These are phyloP conservation scores for Chalciporus chontae DNA, from an alignment of 768 basidiomycete genomes.

Conservation along the genomic window DNA sequence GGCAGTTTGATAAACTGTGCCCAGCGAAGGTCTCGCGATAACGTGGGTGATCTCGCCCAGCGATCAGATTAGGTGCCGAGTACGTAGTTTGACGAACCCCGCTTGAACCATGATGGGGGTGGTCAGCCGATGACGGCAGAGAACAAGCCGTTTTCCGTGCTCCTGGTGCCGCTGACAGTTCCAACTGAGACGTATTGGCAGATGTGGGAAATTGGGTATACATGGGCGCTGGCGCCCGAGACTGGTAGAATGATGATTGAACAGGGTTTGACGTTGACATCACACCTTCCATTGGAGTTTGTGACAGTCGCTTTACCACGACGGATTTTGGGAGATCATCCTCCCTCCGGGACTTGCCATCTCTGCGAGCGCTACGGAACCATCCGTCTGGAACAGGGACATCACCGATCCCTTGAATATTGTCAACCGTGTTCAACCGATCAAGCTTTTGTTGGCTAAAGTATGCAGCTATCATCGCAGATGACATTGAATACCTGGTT, in stretches of 20 bases:
- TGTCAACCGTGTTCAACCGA: slow-evolving; percentile 67
- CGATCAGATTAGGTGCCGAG: slow-evolving; percentile 28
- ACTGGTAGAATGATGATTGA: slow-evolving; percentile 20
- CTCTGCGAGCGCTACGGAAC: slow-evolving; percentile 75
- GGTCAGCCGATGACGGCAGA: slow-evolving; percentile 27
- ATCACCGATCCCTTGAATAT: slow-evolving; percentile 62
- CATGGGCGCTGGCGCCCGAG: slow-evolving; percentile 19
- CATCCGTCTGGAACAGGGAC: slow-evolving; percentile 68
- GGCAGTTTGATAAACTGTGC: slow-evolving; percentile 24
- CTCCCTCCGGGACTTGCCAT: slow-evolving; percentile 44
- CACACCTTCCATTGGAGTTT: slow-evolving; percentile 31
- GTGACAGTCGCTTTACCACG: slow-evolving; percentile 36
- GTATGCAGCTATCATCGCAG: slow-evolving; percentile 60
- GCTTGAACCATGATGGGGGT: slow-evolving; percentile 18
- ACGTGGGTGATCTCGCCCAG: slow-evolving; percentile 17
- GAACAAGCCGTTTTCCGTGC: slow-evolving; percentile 29
- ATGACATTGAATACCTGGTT: slow-evolving; percentile 8
- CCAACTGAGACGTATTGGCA: slow-evolving; percentile 24
- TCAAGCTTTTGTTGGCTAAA: slow-evolving; percentile 77
- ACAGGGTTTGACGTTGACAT: slow-evolving; percentile 18
- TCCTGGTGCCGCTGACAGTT: slow-evolving; percentile 18
- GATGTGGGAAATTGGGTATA: slow-evolving; percentile 34
- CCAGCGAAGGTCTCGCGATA: slow-evolving; percentile 21
- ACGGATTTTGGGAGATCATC: slow-evolving; percentile 46
- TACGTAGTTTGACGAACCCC: slow-evolving; percentile 30